phyloP scores from a whole-genome alignment of 495 filamentous ascomycete species.

The Evernia prunastri region DNA sequence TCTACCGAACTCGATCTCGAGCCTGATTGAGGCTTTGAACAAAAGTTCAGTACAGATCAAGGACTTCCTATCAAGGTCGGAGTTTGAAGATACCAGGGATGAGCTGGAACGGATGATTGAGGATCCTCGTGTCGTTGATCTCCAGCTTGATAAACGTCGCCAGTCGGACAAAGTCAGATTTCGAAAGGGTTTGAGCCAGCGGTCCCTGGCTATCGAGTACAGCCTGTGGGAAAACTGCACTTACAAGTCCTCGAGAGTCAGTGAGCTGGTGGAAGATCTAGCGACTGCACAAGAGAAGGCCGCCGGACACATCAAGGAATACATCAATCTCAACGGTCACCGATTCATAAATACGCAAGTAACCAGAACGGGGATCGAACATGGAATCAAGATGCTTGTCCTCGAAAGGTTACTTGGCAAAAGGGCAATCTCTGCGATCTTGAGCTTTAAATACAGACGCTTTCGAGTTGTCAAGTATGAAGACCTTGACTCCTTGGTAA shows the following conservation, averaged over 20 bases:
- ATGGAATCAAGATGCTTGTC: constrained; percentile 7
- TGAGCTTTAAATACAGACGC: constrained; percentile 7
- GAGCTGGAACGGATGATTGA: constrained; percentile 2
- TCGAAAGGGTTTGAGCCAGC: constrained; percentile 5
- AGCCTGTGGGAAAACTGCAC: constrained; percentile 1
- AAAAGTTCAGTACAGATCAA: constrained; percentile 6
- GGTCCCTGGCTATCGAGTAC: constrained; percentile 2
- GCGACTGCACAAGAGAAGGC: background rate
- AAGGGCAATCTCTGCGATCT: constrained; percentile 4
- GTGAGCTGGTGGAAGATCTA: constrained; percentile 4
- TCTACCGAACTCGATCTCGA: background rate
- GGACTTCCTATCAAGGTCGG: constrained; percentile 3
- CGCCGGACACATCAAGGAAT: constrained; percentile 1
- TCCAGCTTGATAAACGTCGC: constrained; percentile 7
- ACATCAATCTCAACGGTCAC: constrained; percentile 4
- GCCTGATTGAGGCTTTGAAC: constrained; percentile 8
- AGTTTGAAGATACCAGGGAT: constrained; percentile 6
- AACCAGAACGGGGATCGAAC: background rate
- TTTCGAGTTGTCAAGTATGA: constrained; percentile 4
- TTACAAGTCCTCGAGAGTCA: background rate
- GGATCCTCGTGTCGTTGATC: constrained; percentile 1
- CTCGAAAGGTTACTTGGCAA: constrained; percentile 4
- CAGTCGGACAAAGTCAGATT: constrained; percentile 3
- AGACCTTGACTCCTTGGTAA: constrained; percentile 4
- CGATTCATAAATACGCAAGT: constrained; percentile 8